These are phyloP conservation scores for Coniochaeta sp. DNA, from an alignment of 2,329 filamentous ascomycete species.

Conservation along the genomic window DNA sequence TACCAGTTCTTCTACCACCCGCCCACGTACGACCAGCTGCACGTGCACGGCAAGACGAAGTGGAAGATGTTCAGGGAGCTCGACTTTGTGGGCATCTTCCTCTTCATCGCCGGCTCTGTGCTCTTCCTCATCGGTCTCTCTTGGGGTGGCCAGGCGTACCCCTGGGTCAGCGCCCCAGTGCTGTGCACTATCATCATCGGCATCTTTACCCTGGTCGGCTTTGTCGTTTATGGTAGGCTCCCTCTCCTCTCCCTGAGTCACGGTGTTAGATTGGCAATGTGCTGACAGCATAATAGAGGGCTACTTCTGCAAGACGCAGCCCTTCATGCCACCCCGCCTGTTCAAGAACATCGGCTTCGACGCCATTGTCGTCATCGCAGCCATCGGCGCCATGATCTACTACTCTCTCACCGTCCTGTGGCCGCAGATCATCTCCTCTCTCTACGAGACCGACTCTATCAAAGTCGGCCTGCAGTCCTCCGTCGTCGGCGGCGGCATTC, in stretches of 20 bases:
- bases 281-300: slow-evolving; percentile 19
- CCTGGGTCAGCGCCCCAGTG: slow-evolving; percentile 32
- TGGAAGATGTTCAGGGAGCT: slow-evolving; percentile 31
- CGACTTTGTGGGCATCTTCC: slow-evolving; percentile 35
- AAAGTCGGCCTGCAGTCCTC: slow-evolving; percentile 32
- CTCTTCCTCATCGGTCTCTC: slow-evolving; percentile 35
- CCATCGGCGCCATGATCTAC: slow-evolving; percentile 35
- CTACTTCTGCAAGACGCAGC: slow-evolving; percentile 24
- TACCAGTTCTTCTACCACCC: slow-evolving; percentile 39
- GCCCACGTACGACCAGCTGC: slow-evolving; percentile 34
- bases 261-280: neutral
- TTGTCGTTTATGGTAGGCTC: slow-evolving; percentile 30
- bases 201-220: slow-evolving; percentile 21
- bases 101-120: slow-evolving; percentile 31
- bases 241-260: neutral
- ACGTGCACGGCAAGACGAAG: slow-evolving; percentile 26
- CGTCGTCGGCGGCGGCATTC: slow-evolving; percentile 31
- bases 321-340: slow-evolving; percentile 33
- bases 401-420: slow-evolving; percentile 35
- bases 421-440: slow-evolving; percentile 30
- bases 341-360: slow-evolving; percentile 31
- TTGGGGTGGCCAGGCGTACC: slow-evolving; percentile 30
- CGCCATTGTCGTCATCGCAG: slow-evolving; percentile 28
- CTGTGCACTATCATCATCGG: slow-evolving; percentile 29
- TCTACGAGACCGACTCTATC: slow-evolving; percentile 30